Evolutionary conservation across 2,329 filamentous ascomycete genomes (phyloP).

Genomic region (Nemania sp.): DNA sequence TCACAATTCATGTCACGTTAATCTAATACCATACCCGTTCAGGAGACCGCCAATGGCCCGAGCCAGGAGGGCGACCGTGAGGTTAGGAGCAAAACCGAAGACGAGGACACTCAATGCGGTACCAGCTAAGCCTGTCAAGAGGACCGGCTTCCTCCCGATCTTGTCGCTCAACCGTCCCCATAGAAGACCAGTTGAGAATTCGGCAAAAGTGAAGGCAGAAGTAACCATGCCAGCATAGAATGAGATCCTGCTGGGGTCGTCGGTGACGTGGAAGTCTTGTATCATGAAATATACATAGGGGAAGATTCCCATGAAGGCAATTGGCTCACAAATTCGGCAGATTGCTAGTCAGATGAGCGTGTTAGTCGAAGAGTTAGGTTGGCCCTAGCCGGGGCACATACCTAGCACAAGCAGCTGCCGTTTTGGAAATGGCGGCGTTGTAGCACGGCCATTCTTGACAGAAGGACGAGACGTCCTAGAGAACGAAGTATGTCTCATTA

Average conservation of each 20-base stretch:
- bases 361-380: conserved; percentile 23
- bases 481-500: conserved; percentile 46
- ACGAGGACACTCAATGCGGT: conserved; percentile 92
- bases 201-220: conserved; percentile 93
- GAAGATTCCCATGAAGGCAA: conserved; percentile 99
- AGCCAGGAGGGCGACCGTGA: conserved; percentile 86
- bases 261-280: conserved; percentile 86
- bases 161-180: conserved; percentile 95
- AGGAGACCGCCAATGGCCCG: conserved; percentile 89
- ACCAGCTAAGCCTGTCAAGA: conserved; percentile 88
- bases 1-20: conserved; percentile 36
- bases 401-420: conserved; percentile 55
- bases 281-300: conserved; percentile 99
- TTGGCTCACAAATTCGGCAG: conserved; percentile 96
- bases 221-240: conserved; percentile 97
- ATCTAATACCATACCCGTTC: conserved; percentile 75
- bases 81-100: conserved; percentile 88
- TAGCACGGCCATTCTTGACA: conserved; percentile 31
- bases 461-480: conserved; percentile 41
- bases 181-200: conserved; percentile 91
- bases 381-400: conserved; percentile 41
- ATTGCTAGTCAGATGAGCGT: conserved; percentile 71
- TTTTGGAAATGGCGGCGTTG: conserved; percentile 53
- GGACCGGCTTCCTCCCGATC: conserved; percentile 90
- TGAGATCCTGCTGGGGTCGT: conserved; percentile 82